phyloP scores from a whole-genome alignment of 345 rosid species.

The Anacardium occidentale region DNA sequence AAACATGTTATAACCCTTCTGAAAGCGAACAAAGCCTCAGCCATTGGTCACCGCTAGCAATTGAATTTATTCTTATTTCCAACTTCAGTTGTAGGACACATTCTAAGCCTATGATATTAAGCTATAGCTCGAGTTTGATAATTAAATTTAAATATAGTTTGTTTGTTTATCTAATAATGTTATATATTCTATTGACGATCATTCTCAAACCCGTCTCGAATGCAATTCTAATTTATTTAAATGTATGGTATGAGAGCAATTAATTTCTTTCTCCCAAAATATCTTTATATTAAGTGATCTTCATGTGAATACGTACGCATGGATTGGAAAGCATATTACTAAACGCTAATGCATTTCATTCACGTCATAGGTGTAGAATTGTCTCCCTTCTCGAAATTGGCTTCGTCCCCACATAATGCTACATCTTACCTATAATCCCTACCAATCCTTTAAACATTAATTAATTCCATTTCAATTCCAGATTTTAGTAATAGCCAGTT shows the following conservation, averaged over 20 bases:
- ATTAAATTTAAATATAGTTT: no score
- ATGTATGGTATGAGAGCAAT: not conserved
- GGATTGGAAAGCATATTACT: conserved; percentile 13
- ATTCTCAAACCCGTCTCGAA: no score
- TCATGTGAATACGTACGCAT: conserved; percentile 35
- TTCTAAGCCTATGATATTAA: no score
- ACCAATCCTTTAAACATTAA: conserved; percentile 11
- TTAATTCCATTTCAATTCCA: not conserved
- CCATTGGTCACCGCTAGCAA: not conserved
- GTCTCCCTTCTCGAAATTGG: conserved; percentile 19
- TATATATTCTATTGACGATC: no score
- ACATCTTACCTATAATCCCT: conserved; percentile 16
- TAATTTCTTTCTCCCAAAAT: conserved; percentile 11
- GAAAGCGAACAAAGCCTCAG: not conserved
- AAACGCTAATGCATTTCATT: conserved; percentile 3
- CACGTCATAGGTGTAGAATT: conserved; percentile 23
- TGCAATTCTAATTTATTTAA: no score
- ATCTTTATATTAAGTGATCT: conserved; percentile 11
- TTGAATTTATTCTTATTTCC: conserved; percentile 10
- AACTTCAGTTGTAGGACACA: no score
- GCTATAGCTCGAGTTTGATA: not conserved
- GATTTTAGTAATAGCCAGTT: no score
- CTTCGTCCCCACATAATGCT: conserved; percentile 9
- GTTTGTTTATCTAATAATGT: no score
- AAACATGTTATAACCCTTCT: not conserved